A percentile compares a stretch with the other conserved stretches of the same genome.
Evolutionary conservation across 805 yeast genomes (phyloP).

Genomic region (Vanderwaltozyma yarrowii): DNA sequence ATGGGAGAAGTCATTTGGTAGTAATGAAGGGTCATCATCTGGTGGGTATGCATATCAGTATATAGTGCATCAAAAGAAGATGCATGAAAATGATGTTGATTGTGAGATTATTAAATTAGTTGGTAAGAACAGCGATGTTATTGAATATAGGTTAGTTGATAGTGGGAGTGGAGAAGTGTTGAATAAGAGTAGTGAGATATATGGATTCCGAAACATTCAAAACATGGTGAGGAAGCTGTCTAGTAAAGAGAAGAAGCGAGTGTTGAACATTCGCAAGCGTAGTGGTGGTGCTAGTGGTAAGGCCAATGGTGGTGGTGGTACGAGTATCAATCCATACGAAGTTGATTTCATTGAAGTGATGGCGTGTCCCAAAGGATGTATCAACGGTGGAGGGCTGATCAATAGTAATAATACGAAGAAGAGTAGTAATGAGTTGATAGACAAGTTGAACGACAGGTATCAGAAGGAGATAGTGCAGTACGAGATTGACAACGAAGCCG

Average conservation of each 20-base stretch:
- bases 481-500: background rate
- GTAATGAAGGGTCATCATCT: slow-evolving; percentile 69
- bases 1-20: slow-evolving; percentile 52
- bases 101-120: slow-evolving; percentile 31
- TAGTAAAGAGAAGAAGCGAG: slow-evolving; percentile 15
- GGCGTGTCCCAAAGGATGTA: slow-evolving; percentile 99
- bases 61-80: slow-evolving; percentile 33
- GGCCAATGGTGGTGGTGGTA: too few species aligned
- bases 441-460: background rate
- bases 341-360: slow-evolving; percentile 85
- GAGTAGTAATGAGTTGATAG: background rate
- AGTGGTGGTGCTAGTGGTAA: too few species aligned
- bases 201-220: slow-evolving; percentile 92
- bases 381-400: slow-evolving; percentile 93
- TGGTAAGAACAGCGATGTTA: slow-evolving; percentile 71
- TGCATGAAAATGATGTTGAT: slow-evolving; percentile 4
- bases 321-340: slow-evolving; percentile 56
- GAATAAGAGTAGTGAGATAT: slow-evolving; percentile 56
- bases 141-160: slow-evolving; percentile 52
- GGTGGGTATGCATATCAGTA: slow-evolving; percentile 85
- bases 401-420: slow-evolving; percentile 31
- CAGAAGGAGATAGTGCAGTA: background rate
- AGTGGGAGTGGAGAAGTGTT: slow-evolving; percentile 30
- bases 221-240: slow-evolving; percentile 79
- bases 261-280: background rate